Percentiles rank a stretch among this genome's conserved stretches.
Conservation (phyloP, 2,329 filamentous ascomycete genomes). For the Pyricularia pennisetigena region DNA sequence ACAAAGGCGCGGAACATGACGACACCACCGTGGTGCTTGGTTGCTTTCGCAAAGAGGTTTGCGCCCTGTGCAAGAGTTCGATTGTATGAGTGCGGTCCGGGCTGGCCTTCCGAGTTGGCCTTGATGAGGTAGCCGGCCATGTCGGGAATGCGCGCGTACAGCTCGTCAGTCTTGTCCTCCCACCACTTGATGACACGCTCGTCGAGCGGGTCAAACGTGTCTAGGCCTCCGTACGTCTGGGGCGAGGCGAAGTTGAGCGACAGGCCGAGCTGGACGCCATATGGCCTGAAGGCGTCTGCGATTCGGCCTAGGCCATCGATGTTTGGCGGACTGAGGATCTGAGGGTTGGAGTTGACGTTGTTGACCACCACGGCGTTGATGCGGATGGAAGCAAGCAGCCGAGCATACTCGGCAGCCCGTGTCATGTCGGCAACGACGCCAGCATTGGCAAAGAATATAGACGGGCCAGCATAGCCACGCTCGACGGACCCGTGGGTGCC, state of each 20-base stretch:
- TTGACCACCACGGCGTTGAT: conserved; percentile 60
- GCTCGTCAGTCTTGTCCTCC: conserved; percentile 44
- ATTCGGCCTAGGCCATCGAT: conserved; percentile 51
- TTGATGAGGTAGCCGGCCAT: conserved; percentile 62
- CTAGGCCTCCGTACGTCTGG: conserved; percentile 40
- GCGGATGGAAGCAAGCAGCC: conserved; percentile 54
- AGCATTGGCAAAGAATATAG: conserved; percentile 57
- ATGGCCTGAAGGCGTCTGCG: conserved; percentile 57
- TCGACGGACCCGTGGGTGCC: conserved; percentile 44
- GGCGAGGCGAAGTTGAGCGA: conserved; percentile 62
- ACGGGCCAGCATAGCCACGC: conserved; percentile 56
- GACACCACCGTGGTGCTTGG: conserved; percentile 45
- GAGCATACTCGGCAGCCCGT: conserved; percentile 51
- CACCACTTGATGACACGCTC: conserved; percentile 51
- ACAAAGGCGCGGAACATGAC: conserved; percentile 67
- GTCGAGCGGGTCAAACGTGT: conserved; percentile 57
- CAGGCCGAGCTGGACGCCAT: conserved; percentile 54
- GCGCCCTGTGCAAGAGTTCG: conserved; percentile 59
- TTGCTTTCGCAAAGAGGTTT: conserved; percentile 54
- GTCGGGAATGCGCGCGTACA: conserved; percentile 55
- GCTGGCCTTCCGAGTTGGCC: conserved; percentile 63
- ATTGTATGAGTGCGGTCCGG: conserved; percentile 59
- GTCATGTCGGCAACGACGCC: conserved; percentile 46
- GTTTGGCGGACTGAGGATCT: conserved; percentile 43
- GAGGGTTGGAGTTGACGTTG: conserved; percentile 61